Percentiles rank a stretch among this genome's conserved stretches.
These are phyloP conservation scores for Kwoniella sp. DNA, from an alignment of 768 basidiomycete species.

Conservation along the genomic window DNA sequence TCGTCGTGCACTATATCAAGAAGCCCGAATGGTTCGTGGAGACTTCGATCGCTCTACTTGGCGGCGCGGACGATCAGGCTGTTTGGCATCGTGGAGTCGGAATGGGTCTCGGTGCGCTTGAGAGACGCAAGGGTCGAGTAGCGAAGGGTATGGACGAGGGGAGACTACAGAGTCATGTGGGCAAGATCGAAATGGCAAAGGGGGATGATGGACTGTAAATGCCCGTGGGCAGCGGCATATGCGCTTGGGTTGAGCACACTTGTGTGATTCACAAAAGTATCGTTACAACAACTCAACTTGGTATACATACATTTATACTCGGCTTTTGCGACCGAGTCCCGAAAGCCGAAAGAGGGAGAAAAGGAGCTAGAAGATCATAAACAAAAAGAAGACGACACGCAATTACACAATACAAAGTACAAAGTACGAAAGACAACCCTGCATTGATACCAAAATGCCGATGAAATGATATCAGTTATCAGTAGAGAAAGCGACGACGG, in stretches of 20 bases:
- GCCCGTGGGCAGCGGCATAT: background rate
- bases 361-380: background rate
- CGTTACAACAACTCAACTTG: background rate
- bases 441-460: background rate
- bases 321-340: background rate
- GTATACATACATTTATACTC: background rate
- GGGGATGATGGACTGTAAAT: background rate
- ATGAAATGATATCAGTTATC: background rate
- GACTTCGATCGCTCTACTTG: conserved; percentile 82
- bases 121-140: conserved; percentile 30
- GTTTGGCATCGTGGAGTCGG: conserved; percentile 32
- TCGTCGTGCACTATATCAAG: conserved; percentile 97
- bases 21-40: conserved; percentile 95
- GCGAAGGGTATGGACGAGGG: conserved; percentile 5
- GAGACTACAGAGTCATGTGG: background rate
- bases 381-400: no score
- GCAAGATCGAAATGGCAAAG: background rate
- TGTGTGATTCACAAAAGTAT: background rate
- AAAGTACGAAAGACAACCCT: background rate
- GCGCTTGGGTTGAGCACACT: background rate
- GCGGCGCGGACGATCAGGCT: conserved; percentile 47
- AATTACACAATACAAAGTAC: no score
- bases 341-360: background rate
- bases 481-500: no score
- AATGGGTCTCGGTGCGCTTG: conserved; percentile 23